A percentile compares a stretch with the other conserved stretches of the same genome.
Conservation (phyloP, 106 monocot genomes). For the Dendrobium officinale region DNA sequence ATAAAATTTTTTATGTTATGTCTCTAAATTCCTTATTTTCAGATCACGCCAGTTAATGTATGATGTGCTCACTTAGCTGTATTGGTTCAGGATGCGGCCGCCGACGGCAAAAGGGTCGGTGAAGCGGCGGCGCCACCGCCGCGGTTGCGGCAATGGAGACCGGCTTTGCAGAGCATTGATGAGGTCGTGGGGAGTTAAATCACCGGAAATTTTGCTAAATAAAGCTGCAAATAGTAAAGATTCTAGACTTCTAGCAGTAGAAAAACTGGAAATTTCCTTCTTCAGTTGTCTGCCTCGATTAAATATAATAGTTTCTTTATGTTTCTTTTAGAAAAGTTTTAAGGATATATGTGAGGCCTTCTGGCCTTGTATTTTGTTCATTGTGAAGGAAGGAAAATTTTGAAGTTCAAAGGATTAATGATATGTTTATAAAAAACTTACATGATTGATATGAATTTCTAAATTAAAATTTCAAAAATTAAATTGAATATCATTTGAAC, state of each 20-base stretch:
- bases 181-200: constrained; percentile 14
- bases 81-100: background rate
- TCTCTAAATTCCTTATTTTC: too few relatives aligned
- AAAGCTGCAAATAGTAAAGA: background rate
- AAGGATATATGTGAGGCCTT: background rate
- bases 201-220: background rate
- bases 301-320: background rate
- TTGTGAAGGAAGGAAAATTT: background rate
- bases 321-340: background rate
- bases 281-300: background rate
- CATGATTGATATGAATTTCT: too few relatives aligned
- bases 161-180: constrained; percentile 61
- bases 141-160: constrained; percentile 45
- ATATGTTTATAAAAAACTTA: too few relatives aligned
- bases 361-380: background rate
- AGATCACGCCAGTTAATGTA: background rate
- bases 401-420: too few relatives aligned
- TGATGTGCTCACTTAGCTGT: background rate
- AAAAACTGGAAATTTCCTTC: background rate
- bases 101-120: background rate
- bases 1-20: too few relatives aligned
- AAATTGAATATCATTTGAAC: too few relatives aligned
- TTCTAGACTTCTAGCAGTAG: background rate
- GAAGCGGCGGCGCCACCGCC: background rate
- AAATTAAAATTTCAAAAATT: too few relatives aligned